A percentile compares a stretch with the other conserved stretches of the same genome.
Evolutionary conservation across 2,329 filamentous ascomycete genomes (phyloP).

Genomic region (Aspergillus fischeri): DNA sequence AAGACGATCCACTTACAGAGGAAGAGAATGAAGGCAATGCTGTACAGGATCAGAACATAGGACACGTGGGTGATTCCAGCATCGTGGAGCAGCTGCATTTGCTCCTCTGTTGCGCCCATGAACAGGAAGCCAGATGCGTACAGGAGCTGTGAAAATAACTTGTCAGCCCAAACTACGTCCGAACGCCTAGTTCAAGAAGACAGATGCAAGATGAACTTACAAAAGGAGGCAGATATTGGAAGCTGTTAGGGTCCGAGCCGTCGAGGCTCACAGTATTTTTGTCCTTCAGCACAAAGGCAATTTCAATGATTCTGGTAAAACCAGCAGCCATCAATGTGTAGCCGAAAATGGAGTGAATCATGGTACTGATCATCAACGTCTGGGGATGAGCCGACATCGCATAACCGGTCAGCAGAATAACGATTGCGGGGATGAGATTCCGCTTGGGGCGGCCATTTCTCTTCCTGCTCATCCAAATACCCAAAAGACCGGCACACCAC

Average conservation of each 20-base stretch:
- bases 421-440: slow-evolving; percentile 88
- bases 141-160: slow-evolving; percentile 58
- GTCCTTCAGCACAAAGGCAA: slow-evolving; percentile 81
- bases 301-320: slow-evolving; percentile 78
- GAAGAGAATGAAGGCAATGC: slow-evolving; percentile 83
- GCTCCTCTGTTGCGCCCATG: slow-evolving; percentile 96
- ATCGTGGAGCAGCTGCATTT: slow-evolving; percentile 73
- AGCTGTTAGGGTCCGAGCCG: slow-evolving; percentile 66
- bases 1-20: slow-evolving; percentile 56
- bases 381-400: slow-evolving; percentile 93
- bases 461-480: slow-evolving; percentile 85
- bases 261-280: slow-evolving; percentile 60
- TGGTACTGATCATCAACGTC: slow-evolving; percentile 74
- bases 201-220: slow-evolving; percentile 48
- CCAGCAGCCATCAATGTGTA: slow-evolving; percentile 94
- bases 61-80: slow-evolving; percentile 82
- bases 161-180: background rate
- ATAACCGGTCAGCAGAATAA: slow-evolving; percentile 90
- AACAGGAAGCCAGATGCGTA: slow-evolving; percentile 93
- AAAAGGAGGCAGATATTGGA: slow-evolving; percentile 67
- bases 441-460: slow-evolving; percentile 81
- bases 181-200: background rate
- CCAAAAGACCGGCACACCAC: slow-evolving; percentile 91
- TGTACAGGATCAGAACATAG: slow-evolving; percentile 89
- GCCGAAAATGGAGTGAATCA: slow-evolving; percentile 84